These are phyloP conservation scores for Beauveria pseudobassiana DNA, from an alignment of 2,329 filamentous ascomycete species.

Conservation along the genomic window DNA sequence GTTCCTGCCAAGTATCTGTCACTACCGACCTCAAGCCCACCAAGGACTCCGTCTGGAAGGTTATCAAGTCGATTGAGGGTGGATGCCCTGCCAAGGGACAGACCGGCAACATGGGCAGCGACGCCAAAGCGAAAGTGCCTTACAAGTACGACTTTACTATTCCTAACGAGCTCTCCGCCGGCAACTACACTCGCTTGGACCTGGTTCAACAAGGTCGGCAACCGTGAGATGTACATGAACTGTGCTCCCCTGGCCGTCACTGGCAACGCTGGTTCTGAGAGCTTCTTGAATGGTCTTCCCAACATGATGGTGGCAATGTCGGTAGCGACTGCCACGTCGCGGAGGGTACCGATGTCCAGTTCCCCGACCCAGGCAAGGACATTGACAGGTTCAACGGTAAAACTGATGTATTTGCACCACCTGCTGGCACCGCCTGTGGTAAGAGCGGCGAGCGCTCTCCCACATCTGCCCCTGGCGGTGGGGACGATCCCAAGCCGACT, in stretches of 20 bases:
- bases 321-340: constrained; percentile 49
- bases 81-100: constrained; percentile 64
- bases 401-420: constrained; percentile 25
- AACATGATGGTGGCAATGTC: constrained; percentile 62
- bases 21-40: constrained; percentile 69
- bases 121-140: constrained; percentile 36
- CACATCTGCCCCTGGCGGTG: constrained; percentile 13
- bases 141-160: constrained; percentile 63
- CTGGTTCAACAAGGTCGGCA: constrained; percentile 90
- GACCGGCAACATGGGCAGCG: constrained; percentile 48
- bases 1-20: constrained; percentile 83
- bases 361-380: constrained; percentile 55
- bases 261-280: constrained; percentile 38
- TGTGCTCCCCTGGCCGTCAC: constrained; percentile 70
- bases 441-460: constrained; percentile 18
- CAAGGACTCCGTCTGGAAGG: constrained; percentile 67
- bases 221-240: constrained; percentile 98
- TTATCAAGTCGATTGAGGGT: constrained; percentile 81
- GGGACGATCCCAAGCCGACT: constrained; percentile 14
- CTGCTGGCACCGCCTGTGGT: constrained; percentile 18
- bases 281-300: constrained; percentile 57
- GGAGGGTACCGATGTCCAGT: constrained; percentile 51
- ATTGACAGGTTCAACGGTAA: constrained; percentile 41
- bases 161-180: constrained; percentile 62
- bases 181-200: constrained; percentile 80